Evolutionary conservation across 2,329 filamentous ascomycete species (phyloP).

Genomic region (Ophiognomonia clavigignenti-juglandacearum): DNA sequence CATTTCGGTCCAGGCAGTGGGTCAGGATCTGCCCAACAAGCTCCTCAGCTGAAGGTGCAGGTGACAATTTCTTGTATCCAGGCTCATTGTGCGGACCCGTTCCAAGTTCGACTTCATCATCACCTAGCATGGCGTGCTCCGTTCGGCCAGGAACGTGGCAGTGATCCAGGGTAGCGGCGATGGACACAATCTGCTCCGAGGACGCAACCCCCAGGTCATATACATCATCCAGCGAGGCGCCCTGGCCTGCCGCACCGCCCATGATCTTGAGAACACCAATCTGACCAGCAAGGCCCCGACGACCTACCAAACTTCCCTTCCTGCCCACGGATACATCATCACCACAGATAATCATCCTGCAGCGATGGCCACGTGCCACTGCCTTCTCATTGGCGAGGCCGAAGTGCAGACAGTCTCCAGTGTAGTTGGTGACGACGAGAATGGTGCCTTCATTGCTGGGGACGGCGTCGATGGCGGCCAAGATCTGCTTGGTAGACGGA

Average conservation of each 20-base stretch:
- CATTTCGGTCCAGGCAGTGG: conserved; percentile 54
- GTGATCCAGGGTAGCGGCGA: conserved; percentile 55
- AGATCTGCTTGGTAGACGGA: conserved; percentile 58
- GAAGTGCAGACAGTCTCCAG: conserved; percentile 59
- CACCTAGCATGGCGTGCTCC: conserved; percentile 42
- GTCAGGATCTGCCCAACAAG: conserved; percentile 54
- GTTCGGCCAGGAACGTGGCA: conserved; percentile 53
- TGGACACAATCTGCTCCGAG: conserved; percentile 48
- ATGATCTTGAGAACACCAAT: conserved; percentile 55
- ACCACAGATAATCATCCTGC: conserved; percentile 55
- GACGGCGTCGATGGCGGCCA: conserved; percentile 51
- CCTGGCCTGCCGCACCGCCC: conserved; percentile 44
- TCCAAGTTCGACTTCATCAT: conserved; percentile 56
- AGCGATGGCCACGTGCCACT: conserved; percentile 47
- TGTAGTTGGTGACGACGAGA: conserved; percentile 61
- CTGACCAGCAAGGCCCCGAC: conserved; percentile 58
- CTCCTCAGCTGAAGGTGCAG: conserved; percentile 41
- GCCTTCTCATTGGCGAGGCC: conserved; percentile 56
- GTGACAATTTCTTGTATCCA: conserved; percentile 52
- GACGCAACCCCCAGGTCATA: conserved; percentile 46
- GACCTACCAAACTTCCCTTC: conserved; percentile 52
- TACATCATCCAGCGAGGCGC: conserved; percentile 43
- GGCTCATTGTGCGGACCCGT: conserved; percentile 66
- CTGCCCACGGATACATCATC: conserved; percentile 62
- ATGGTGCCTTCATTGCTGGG: conserved; percentile 53